A percentile compares a stretch with the other conserved stretches of the same genome.
Conservation (phyloP, 345 rosid genomes). For the Acer campestre region DNA sequence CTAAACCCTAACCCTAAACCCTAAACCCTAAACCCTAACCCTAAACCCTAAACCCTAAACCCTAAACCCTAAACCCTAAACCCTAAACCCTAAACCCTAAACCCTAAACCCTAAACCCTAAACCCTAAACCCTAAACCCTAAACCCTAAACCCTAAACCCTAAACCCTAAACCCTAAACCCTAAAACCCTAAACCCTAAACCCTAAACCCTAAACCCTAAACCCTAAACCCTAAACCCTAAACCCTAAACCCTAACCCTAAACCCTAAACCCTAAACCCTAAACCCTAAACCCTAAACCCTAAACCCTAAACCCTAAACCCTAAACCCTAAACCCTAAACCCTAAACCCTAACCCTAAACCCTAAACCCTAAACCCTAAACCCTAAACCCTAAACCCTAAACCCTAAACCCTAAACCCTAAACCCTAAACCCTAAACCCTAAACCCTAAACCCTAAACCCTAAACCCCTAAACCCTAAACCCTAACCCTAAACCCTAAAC, state of each 20-base stretch:
- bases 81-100: slow-evolving; percentile 1
- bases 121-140: neutral
- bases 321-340: neutral
- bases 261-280: slow-evolving; percentile 1
- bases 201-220: neutral
- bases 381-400: neutral
- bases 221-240: neutral
- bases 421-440: slow-evolving; percentile 2
- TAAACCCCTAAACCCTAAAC: neutral
- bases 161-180: slow-evolving; percentile 1
- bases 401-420: neutral
- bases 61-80: neutral
- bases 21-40: neutral
- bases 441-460: slow-evolving; percentile 2
- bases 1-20: neutral
- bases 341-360: neutral
- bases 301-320: neutral
- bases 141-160: slow-evolving; percentile 2
- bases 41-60: neutral
- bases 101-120: slow-evolving; percentile 2
- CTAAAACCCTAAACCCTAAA: neutral
- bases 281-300: slow-evolving; percentile 1
- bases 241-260: neutral
- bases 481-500: neutral
- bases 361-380: neutral